These are phyloP conservation scores for Oryza rufipogon DNA, from an alignment of 176 grass and related monocot genomes.

Conservation along the genomic window DNA sequence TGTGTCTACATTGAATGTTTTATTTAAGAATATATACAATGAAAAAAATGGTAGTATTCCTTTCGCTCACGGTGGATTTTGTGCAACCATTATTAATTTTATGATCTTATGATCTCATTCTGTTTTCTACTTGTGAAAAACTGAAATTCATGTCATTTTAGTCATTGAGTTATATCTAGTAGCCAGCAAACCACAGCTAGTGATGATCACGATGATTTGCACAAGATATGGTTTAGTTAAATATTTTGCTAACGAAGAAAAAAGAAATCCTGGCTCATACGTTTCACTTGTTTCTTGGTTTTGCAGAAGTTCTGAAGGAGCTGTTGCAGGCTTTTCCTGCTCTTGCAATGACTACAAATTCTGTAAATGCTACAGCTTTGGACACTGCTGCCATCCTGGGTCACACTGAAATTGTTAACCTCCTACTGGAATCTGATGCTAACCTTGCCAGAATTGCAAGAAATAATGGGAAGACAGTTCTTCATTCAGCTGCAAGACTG, in stretches of 20 bases:
- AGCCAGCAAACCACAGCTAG: background rate
- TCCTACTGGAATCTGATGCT: slow-evolving; percentile 84
- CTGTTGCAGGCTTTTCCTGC: slow-evolving; percentile 71
- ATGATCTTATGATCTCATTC: slow-evolving; percentile 10
- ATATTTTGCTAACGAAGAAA: background rate
- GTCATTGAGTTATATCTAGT: slow-evolving; percentile 3
- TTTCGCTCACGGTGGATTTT: slow-evolving; percentile 5
- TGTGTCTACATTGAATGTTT: background rate
- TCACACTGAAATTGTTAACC: slow-evolving; percentile 76
- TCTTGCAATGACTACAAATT: slow-evolving; percentile 90
- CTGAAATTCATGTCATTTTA: background rate
- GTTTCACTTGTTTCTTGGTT: slow-evolving; percentile 23
- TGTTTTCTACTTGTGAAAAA: slow-evolving; percentile 18
- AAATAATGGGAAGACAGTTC: slow-evolving; percentile 85
- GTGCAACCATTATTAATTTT: background rate
- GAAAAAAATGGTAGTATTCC: background rate
- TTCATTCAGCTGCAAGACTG: slow-evolving; percentile 93
- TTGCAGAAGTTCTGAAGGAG: slow-evolving; percentile 82
- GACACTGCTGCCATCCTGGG: slow-evolving; percentile 83
- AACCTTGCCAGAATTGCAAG: slow-evolving; percentile 81
- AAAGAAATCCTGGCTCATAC: background rate
- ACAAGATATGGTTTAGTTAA: background rate
- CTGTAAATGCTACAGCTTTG: slow-evolving; percentile 81
- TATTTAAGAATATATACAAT: background rate
- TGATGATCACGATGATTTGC: background rate